phyloP scores from a whole-genome alignment of 2,329 filamentous ascomycete species.

The Botryotinia globosa region DNA sequence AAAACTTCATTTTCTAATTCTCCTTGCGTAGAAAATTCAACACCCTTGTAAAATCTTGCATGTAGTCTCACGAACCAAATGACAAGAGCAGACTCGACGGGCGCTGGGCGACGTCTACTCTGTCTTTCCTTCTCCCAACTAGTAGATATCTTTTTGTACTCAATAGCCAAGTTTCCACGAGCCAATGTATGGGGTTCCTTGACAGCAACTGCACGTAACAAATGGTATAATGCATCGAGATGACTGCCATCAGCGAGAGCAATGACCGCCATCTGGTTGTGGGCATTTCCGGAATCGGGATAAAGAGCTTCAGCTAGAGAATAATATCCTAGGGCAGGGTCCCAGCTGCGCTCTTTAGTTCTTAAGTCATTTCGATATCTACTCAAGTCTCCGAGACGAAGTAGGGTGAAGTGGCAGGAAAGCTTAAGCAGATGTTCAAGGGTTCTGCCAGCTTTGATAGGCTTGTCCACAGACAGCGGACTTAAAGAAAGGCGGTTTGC shows the following conservation, averaged over 20 bases:
- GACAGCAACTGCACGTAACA: constrained; percentile 79
- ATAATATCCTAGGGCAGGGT: constrained; percentile 80
- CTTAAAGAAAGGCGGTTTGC: constrained; percentile 35
- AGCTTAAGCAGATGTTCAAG: constrained; percentile 52
- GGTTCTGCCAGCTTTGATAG: constrained; percentile 28
- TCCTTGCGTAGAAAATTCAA: constrained; percentile 69
- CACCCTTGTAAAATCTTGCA: constrained; percentile 76
- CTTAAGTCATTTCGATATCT: constrained; percentile 78
- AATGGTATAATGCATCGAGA: constrained; percentile 81
- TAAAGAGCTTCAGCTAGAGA: constrained; percentile 74
- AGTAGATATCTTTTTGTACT: constrained; percentile 66
- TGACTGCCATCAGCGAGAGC: constrained; percentile 75
- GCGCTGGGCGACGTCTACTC: constrained; percentile 27
- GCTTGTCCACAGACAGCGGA: constrained; percentile 31
- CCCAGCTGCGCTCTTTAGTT: constrained; percentile 69
- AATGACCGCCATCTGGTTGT: constrained; percentile 89
- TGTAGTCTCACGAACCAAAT: constrained; percentile 86
- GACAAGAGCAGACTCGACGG: constrained; percentile 56
- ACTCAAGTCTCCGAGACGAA: constrained; percentile 85
- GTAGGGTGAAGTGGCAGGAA: constrained; percentile 78
- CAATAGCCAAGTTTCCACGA: constrained; percentile 70
- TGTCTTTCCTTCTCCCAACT: constrained; percentile 56
- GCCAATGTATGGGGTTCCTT: constrained; percentile 73
- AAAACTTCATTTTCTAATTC: constrained; percentile 86
- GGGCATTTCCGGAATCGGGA: constrained; percentile 74